These are phyloP conservation scores for Blastobotrys elegans DNA, from an alignment of 1,139 yeast species.

Conservation along the genomic window DNA sequence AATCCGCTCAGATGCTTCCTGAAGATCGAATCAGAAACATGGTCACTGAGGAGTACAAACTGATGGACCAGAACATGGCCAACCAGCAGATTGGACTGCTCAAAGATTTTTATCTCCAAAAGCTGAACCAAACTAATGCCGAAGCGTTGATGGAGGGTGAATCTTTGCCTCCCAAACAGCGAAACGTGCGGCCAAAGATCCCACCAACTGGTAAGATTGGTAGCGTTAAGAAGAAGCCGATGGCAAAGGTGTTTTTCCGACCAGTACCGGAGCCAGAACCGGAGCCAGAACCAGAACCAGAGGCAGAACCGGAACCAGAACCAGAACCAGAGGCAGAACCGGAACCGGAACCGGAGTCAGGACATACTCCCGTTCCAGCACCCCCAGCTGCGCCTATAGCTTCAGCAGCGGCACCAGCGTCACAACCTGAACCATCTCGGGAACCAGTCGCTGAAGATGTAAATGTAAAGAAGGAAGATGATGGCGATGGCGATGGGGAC, in stretches of 20 bases:
- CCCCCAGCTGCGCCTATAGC: background rate
- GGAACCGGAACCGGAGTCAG: background rate
- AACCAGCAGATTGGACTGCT: slow-evolving; percentile 52
- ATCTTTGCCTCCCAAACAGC: slow-evolving; percentile 72
- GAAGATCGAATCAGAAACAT: slow-evolving; percentile 8
- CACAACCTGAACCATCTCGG: background rate
- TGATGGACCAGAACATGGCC: slow-evolving; percentile 46
- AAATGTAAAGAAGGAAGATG: background rate
- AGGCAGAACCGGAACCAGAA: background rate
- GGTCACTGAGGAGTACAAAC: slow-evolving; percentile 32
- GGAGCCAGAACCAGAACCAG: slow-evolving; percentile 6
- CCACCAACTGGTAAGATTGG: slow-evolving; percentile 93
- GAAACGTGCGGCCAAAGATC: slow-evolving; percentile 74
- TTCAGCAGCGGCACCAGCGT: background rate
- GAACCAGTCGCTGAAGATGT: background rate
- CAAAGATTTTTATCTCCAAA: slow-evolving; percentile 47
- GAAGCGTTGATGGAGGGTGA: slow-evolving; percentile 60
- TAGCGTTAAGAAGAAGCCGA: slow-evolving; percentile 51
- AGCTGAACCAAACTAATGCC: slow-evolving; percentile 27
- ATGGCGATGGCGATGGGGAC: slow-evolving; percentile 3
- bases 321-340: background rate
- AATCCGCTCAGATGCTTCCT: slow-evolving; percentile 1
- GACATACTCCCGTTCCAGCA: background rate
- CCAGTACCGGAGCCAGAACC: slow-evolving; percentile 14
- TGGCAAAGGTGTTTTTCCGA: slow-evolving; percentile 26